Conservation (phyloP, 345 rosid species). For the Pseudoturritis turrita region DNA sequence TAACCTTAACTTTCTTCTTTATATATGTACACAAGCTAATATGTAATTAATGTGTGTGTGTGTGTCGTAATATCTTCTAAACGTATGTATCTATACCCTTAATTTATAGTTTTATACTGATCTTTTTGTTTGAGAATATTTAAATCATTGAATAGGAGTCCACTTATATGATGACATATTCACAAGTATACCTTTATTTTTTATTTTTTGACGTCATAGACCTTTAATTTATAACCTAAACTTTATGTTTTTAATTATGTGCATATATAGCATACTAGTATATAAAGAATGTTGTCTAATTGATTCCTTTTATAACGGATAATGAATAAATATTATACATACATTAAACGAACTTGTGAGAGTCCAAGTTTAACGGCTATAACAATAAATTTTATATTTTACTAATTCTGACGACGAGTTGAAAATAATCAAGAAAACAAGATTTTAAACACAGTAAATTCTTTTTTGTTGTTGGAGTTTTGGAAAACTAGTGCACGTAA, state of each 20-base stretch:
- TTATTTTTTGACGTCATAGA: not conserved
- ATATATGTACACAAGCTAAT: not conserved
- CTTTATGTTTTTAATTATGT: not conserved
- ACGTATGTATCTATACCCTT: not conserved
- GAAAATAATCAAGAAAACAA: not conserved
- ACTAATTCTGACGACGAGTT: not conserved
- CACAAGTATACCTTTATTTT: not conserved
- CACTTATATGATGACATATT: not conserved
- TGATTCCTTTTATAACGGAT: not conserved
- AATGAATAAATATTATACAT: not conserved
- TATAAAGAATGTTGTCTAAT: not conserved
- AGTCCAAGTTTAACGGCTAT: conserved; percentile 9
- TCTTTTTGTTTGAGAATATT: not conserved
- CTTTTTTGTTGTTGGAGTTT: not conserved
- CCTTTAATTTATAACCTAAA: not conserved
- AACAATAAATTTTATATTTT: not conserved
- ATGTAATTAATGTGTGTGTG: not conserved
- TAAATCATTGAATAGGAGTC: not conserved
- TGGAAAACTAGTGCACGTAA: not conserved
- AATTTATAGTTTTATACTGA: not conserved
- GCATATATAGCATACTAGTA: not conserved
- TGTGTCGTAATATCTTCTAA: not conserved
- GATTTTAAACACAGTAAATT: not conserved
- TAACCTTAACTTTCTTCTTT: not conserved
- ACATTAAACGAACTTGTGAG: not conserved